Conservation (phyloP, 1,284 basidiomycete species). For the Lentinus polychrous region DNA sequence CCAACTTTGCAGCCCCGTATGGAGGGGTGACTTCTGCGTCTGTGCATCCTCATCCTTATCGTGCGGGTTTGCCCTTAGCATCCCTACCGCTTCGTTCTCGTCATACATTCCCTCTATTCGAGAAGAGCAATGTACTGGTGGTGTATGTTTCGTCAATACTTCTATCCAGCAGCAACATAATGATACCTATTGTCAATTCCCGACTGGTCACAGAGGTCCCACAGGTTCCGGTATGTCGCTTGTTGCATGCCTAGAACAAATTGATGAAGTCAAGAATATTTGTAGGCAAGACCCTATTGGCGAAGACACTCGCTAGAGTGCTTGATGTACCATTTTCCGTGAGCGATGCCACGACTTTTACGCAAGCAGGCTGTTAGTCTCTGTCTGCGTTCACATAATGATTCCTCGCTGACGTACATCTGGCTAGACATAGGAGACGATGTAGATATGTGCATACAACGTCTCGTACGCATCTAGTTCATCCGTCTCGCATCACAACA, state of each 20-base stretch:
- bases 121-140: slow-evolving; percentile 91
- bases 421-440: slow-evolving; percentile 97
- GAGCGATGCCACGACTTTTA: slow-evolving; percentile 80
- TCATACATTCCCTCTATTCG: slow-evolving; percentile 55
- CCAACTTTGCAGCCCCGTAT: slow-evolving; percentile 1
- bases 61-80: slow-evolving; percentile 24
- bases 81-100: slow-evolving; percentile 34
- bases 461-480: slow-evolving; percentile 45
- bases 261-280: neutral
- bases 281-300: slow-evolving; percentile 81
- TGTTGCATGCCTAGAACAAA: slow-evolving; percentile 8
- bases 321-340: slow-evolving; percentile 90
- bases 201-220: slow-evolving; percentile 51
- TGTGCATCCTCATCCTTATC: slow-evolving; percentile 46
- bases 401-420: too few species aligned
- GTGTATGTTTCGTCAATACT: slow-evolving; percentile 44
- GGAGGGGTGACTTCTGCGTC: slow-evolving; percentile 43
- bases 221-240: slow-evolving; percentile 65
- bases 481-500: neutral
- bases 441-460: slow-evolving; percentile 83
- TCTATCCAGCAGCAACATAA: slow-evolving; percentile 6
- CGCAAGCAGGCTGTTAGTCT: slow-evolving; percentile 77
- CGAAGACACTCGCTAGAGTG: slow-evolving; percentile 77
- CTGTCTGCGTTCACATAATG: neutral
- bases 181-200: neutral